Conservation (phyloP, 1,139 yeast species). For the Pichia cactophila region DNA sequence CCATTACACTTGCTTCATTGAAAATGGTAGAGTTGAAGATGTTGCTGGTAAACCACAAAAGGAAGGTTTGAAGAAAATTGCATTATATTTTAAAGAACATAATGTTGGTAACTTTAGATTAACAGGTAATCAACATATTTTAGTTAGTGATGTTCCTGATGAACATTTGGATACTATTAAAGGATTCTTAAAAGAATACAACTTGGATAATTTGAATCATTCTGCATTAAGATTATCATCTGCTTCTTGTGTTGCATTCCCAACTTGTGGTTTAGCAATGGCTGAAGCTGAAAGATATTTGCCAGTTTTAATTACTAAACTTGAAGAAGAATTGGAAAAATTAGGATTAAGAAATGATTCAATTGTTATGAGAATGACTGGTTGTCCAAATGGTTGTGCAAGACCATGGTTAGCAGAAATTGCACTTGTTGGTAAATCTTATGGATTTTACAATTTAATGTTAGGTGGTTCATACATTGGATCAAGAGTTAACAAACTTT, state of each 20-base stretch:
- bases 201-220: conserved; percentile 68
- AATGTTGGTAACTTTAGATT: conserved; percentile 75
- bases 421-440: conserved; percentile 93
- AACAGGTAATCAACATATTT: conserved; percentile 92
- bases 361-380: conserved; percentile 96
- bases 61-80: conserved; percentile 75
- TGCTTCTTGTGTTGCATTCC: conserved; percentile 97
- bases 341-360: conserved; percentile 92
- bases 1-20: conserved; percentile 91
- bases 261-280: conserved; percentile 98
- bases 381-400: conserved; percentile 98
- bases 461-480: conserved; percentile 97
- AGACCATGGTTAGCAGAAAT: conserved; percentile 98
- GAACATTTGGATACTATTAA: conserved; percentile 59
- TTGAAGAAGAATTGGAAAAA: conserved; percentile 82
- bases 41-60: conserved; percentile 87
- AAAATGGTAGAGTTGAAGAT: conserved; percentile 95
- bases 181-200: conserved; percentile 58
- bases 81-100: conserved; percentile 52
- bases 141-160: conserved; percentile 67
- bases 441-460: conserved; percentile 87
- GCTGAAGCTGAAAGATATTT: conserved; percentile 96
- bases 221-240: conserved; percentile 84
- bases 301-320: conserved; percentile 72
- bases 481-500: conserved; percentile 84